Conservation (phyloP, 208 protist species). For the Wallacemonas sp. region DNA sequence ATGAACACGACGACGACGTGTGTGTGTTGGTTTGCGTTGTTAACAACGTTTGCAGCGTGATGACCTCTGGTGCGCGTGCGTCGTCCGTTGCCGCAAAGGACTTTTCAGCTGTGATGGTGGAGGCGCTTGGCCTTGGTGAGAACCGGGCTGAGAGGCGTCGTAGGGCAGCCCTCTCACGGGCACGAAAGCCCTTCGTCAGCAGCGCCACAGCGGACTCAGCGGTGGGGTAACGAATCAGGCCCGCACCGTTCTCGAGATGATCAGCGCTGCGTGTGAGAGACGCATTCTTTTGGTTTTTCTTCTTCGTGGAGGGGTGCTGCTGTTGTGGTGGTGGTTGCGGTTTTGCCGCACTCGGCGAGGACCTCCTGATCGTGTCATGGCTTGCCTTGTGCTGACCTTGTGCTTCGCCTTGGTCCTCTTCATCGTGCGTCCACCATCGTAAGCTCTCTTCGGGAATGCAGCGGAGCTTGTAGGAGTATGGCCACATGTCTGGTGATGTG, state of each 20-base stretch:
- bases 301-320: slow-evolving; percentile 1
- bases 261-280: too few species aligned
- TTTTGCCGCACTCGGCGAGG: background rate
- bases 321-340: background rate
- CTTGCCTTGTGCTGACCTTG: background rate
- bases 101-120: too few species aligned
- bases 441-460: slow-evolving; percentile 33
- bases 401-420: background rate
- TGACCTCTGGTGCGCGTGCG: too few species aligned
- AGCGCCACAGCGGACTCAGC: slow-evolving; percentile 25
- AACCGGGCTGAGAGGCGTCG: background rate
- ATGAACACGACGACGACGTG: too few species aligned
- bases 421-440: slow-evolving; percentile 9
- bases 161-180: background rate
- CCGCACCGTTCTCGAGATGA: slow-evolving; percentile 14
- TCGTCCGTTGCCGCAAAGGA: too few species aligned
- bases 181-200: slow-evolving; percentile 31
- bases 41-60: too few species aligned
- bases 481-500: slow-evolving; percentile 29
- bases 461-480: slow-evolving; percentile 55
- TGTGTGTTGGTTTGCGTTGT: background rate
- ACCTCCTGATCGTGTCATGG: too few species aligned
- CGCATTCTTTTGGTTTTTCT: slow-evolving; percentile 1
- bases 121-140: too few species aligned
- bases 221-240: slow-evolving; percentile 58